Evolutionary conservation across 306 rosid species (phyloP).

Genomic region (Dalbergia cochinchinensis): DNA sequence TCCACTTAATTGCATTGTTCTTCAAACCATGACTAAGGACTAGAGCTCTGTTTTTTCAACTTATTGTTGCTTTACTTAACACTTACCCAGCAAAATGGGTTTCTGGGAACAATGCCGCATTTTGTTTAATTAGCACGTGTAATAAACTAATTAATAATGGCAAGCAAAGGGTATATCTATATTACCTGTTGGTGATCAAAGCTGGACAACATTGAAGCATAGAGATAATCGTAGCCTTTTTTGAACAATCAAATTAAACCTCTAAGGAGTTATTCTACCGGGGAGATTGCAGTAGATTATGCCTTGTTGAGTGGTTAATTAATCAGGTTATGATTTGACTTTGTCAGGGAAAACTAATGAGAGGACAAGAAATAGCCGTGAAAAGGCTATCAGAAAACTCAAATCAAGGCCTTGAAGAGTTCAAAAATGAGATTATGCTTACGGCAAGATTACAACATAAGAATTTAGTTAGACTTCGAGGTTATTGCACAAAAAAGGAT

Average conservation of each 20-base stretch:
- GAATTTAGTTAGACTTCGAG: slow-evolving; percentile 63
- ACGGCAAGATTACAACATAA: slow-evolving; percentile 63
- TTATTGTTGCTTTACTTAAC: slow-evolving; percentile 5
- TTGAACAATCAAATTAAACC: background rate
- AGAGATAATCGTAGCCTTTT: background rate
- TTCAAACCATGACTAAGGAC: too few relatives aligned
- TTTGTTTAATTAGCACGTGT: background rate
- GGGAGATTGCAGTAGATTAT: background rate
- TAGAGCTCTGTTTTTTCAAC: background rate
- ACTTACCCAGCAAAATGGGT: background rate
- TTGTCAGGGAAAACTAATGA: slow-evolving; percentile 55
- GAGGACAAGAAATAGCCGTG: slow-evolving; percentile 61
- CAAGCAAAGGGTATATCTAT: background rate
- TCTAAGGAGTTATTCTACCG: background rate
- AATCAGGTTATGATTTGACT: background rate
- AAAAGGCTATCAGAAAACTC: slow-evolving; percentile 62
- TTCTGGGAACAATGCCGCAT: background rate
- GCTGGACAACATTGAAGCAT: background rate
- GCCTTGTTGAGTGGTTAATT: slow-evolving; percentile 5
- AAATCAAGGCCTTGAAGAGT: slow-evolving; percentile 61
- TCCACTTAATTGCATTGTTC: too few relatives aligned
- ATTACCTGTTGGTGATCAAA: background rate
- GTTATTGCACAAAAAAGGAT: slow-evolving; percentile 55
- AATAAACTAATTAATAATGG: background rate
- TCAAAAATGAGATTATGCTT: slow-evolving; percentile 56